Base-by-base conservation (phyloP, 2,329 filamentous ascomycete genomes). In the Trichophyton rubrum region DNA sequence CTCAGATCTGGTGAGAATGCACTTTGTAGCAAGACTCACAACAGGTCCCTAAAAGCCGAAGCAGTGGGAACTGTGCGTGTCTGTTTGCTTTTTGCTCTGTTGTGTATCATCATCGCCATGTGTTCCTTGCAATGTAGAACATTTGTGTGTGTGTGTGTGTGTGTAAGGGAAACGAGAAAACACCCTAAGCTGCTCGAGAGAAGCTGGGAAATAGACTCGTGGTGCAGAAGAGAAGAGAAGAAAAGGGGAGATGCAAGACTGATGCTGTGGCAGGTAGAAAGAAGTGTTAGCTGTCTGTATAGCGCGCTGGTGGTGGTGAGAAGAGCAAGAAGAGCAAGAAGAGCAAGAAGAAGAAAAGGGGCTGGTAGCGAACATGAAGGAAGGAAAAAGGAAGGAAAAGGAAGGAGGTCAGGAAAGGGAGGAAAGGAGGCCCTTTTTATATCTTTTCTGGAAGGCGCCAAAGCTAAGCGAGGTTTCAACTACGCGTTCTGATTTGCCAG, bases 341-440 rank as follows among this genome's bases (percentile, higher is more conserved):
- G 38, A 41, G 9, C 13, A n/a, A 43, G 51, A 35, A 35, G 51
- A 38, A 55, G 7, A 22, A 49, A 20, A 17, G 17, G 27, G 33
- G 51, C 51, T 55, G 51, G 27, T 33, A n/a, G n/a, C n/a, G n/a
- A n/a, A n/a, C n/a, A n/a, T 15, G 43, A 33, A 41, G 47, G 35
- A 51, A 53, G 45, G 49, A 56, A 45, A 47, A 58, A 35, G 56
- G 51, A 35, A 45, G 56, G 22, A 59, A 22, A 38, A n/a, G 53
- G 41, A 27, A 40, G 41, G 55, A 41, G 56, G 35, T 20, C 22
- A 17, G 58, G 55, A 58, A 17, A 41, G 43, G 43, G 6, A 27
- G 24, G 4, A 24, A 24, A 40, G 49, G 22, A 57, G 59, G 56
- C n/a, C 62, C 61, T 61, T 62, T 62, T 62, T 64, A 41, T 43